These are phyloP conservation scores for Aspergillus affinis DNA, from an alignment of 495 filamentous ascomycete genomes.

Conservation along the genomic window DNA sequence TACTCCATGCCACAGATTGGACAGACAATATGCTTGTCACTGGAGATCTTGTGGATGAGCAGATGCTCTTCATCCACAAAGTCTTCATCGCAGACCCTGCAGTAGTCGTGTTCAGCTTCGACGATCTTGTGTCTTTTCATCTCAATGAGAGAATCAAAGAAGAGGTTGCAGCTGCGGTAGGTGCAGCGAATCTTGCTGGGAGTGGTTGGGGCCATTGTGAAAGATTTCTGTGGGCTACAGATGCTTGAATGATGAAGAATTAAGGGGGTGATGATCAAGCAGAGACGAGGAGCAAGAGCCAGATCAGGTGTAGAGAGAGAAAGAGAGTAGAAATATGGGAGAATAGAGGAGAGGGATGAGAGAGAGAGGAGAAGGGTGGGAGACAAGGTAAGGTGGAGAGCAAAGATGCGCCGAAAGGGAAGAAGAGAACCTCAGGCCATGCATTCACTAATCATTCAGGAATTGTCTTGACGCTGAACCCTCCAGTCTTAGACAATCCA, in stretches of 20 bases:
- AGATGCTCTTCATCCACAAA: conserved; percentile 42
- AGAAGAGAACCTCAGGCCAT: background rate
- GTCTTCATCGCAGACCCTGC: conserved; percentile 50
- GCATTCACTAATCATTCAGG: background rate
- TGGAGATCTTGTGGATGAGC: conserved; percentile 40
- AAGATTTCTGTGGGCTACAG: background rate
- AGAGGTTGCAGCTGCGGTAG: conserved; percentile 57
- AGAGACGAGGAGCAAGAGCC: too few species aligned
- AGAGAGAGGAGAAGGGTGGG: too few species aligned
- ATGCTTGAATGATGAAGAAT: background rate
- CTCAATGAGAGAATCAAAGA: conserved; percentile 51
- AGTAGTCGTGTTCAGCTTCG: conserved; percentile 49
- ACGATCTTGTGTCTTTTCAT: conserved; percentile 50
- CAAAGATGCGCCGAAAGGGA: background rate
- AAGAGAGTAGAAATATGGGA: too few species aligned
- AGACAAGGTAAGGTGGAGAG: background rate
- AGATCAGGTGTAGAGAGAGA: too few species aligned
- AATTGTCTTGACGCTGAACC: background rate
- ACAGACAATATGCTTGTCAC: conserved; percentile 48
- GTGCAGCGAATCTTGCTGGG: conserved; percentile 50
- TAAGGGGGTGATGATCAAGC: too few species aligned
- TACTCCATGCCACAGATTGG: conserved; percentile 53
- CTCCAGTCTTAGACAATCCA: background rate
- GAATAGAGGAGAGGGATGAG: too few species aligned
- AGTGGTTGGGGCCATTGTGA: background rate